Evolutionary conservation across 768 basidiomycete species (phyloP), one percentile per base, ranked within the genome.

Genomic region (Mycena rosella): DNA sequence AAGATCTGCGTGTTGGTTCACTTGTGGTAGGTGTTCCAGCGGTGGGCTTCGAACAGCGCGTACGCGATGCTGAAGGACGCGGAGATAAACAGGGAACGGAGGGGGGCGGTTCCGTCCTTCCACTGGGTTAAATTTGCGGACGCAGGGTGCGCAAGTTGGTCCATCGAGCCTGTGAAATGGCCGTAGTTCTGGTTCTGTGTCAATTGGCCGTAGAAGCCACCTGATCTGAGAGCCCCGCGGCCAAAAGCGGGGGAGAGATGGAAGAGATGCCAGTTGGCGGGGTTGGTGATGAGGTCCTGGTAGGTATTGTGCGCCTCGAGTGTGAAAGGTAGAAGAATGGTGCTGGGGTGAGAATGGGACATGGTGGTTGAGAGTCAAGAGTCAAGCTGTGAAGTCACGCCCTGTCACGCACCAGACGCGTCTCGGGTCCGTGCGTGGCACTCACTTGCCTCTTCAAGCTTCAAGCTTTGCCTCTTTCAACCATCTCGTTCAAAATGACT

Each of bases 21-120:
- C 55, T 51, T n/a, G 44, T 54, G 79, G 76, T 59, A 18, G 62
- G 69, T 3, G 76, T 63, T 45, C 40, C 61, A 45, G 17, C 61
- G 52, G 3, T 22, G 38, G 8, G 51, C 51, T 40, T 63, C 61
- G 27, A 44, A 47, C 42, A 54, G 26, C 42, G 42, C 47, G 18
- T 56, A 47, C 27, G 54, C 10, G 1, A 55, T 14, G 34, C 36
- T 57, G 54, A 63, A 48, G 44, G 60, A 17, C 22, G 47, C 22
- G 17, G 66, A 59, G 26, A 63, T 17, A 42, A 55, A 63, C 22
- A 3, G 17, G 14, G 62, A 63, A 15, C 30, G 52, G 40, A 34
- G 40, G n/a, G 13, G 11, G 3, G 26, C 13, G 22, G 24, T 40
- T 11, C 34, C 22, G 8, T 55, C 14, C 24, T 22, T 27, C 62